Base-by-base conservation (phyloP, 179 eudicot genomes). In the Camellia oleifera region DNA sequence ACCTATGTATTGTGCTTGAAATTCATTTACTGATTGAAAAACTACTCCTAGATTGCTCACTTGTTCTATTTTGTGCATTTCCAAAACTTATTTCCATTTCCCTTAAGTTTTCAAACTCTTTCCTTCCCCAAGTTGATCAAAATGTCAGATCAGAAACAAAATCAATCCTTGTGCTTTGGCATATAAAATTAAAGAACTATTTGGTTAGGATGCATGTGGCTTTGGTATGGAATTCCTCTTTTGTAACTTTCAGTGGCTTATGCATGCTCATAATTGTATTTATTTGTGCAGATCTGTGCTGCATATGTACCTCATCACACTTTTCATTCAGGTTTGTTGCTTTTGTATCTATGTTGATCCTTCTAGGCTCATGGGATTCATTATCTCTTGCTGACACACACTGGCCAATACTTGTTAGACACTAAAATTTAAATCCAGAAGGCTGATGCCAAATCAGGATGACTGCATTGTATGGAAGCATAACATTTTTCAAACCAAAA, bases 311-410 rank as follows among this genome's bases (percentile, higher is more conserved):
- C 78, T 90, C 69, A 84, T 90, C 82, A 90, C 90, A 79, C n/a
- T 93, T 79, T 20, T 89, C 69, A 76, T 86, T 77, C 90, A 91
- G 98, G 99, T 95, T 84, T 48, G 92, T 83, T 80, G 14, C 52
- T 48, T 18, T 68, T 52, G 18, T 52, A 12, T 75, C 44, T 45
- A 54, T 32, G 32, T 26, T 52, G 17, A 56, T 46, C 71, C 32
- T 42, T 23, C 20, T 65, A 45, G 18, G 69, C 78, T 52, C 62
- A 65, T 50, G 57, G 50, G 62, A 4, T 64, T 65, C 4, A 77
- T 65, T 65, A 48, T 12, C 20, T 46, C 3, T 26, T 77, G 7
- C 10, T 32, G 32, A 18, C n/a, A n/a, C 58, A 71, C 15, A 48
- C 46, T 50, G 17, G n/a, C 9, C 60, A 52, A 20, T 72, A 23